Base-by-base conservation (phyloP, 345 rosid genomes). In the Citrus glauca region DNA sequence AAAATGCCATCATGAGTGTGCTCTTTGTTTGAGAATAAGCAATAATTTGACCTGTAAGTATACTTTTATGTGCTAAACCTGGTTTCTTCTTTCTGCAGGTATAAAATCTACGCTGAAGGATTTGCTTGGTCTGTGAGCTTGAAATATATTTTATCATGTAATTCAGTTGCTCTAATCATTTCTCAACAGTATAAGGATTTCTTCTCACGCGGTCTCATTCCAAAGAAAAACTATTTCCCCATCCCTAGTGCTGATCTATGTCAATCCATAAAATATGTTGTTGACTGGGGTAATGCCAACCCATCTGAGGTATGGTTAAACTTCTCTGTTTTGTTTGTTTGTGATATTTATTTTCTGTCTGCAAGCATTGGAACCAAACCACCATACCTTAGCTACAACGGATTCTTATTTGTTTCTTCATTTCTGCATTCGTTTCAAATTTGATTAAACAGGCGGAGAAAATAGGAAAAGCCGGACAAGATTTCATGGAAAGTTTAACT, bases 81-180 rank as follows among this genome's bases (percentile, higher is more conserved):
- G 25, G 45, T 79, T 74, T 60, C 30, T 59, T 77, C 63, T 74
- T 53, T 72, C 27, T 80, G 79, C 80, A 92, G 98, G 86, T 95
- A 93, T 83, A 93, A 92, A 82, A 93, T 95, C 71, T 95, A 95
- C 71, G 98, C 99, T 16, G 99, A 95, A 87, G 99, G 99, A 75
- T 93, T 78, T 77, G 97, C 98, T 33, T 93, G 99, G 99, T 93
- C 99, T 25, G 99, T 95, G 78, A 93, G 97, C 85, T 85, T 95
- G 80, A 95, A 95, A 84, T 95, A 95, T 75, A 93, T 95, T 73
- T 27, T 95, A 68, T 87, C 99, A 3, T 95, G 99, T 72, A 94
- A 95, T 79, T 92, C 98, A 27, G 85, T 91, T 76, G 75, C 97
- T 33, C 88, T 95, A 30, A 85, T 93, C 69, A 92, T 95, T 81